Base-by-base conservation (phyloP, 225 moss, liverwort and hornwort species). In the Rhytidiadelphus loreus region DNA sequence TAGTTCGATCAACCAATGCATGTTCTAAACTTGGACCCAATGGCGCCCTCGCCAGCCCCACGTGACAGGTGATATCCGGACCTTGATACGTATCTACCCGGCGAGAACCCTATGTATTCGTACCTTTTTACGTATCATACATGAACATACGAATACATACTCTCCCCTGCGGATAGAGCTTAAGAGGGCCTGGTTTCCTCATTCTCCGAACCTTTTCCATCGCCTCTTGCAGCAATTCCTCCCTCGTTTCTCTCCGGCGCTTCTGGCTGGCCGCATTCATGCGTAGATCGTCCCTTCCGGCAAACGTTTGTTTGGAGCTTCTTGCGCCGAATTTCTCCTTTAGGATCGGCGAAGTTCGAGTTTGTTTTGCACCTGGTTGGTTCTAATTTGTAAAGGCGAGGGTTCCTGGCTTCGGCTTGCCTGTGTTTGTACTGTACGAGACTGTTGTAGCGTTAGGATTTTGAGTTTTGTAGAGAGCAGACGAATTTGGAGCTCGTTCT, bases 121-220 rank as follows among this genome's bases (percentile, higher is more conserved):
- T 73, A 80, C 60, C 0, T 0, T 8, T 11, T 0, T n/a, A 0
- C 5, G 10, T 4, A 29, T 5, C 0, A 4, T 80, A 68, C 4
- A 7, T 11, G 0, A 2, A 5, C 13, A 50, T 39, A 7, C 17
- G 3, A 8, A 29, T 85, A 23, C 78, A 22, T 83, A 88, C 6
- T 5, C 33, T 33, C 6, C 8, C 24, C 14, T 58, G 60, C 32
- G 81, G 88, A 91, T 93, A 84, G 93, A 86, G 84, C 41, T 86
- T 93, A 93, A 92, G 87, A 82, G 73, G 84, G 81, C 79, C 84
- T 44, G 44, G 44, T 63, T 88, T 89, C 88, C 61, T 3, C 84
- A 10, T 0, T 53, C 41, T 48, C 84, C 66, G 37, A 88, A 91
- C 88, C 90, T 88, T 91, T 92, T 81, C 83, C 84, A 81, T 53